Percentiles rank a stretch among this genome's conserved stretches.
phyloP scores from a whole-genome alignment of 352 stramenopile species.

The Globisporangium nunn region DNA sequence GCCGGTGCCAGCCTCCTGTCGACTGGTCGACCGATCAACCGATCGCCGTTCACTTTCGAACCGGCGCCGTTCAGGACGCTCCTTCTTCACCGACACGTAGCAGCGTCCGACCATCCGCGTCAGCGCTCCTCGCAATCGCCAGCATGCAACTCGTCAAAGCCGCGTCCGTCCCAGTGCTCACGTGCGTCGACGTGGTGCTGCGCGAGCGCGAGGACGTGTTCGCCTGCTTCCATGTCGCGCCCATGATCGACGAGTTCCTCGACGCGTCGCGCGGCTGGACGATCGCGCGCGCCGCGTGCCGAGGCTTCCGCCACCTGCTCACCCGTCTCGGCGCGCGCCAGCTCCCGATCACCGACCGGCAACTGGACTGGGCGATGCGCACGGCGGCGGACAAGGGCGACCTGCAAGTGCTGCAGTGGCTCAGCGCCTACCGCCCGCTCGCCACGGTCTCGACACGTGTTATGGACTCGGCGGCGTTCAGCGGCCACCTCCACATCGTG shows the following conservation, averaged over 20 bases:
- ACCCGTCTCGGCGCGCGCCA: slow-evolving; percentile 34
- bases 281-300: slow-evolving; percentile 43
- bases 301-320: slow-evolving; percentile 46
- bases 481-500: slow-evolving; percentile 59
- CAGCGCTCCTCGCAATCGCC: neutral
- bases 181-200: slow-evolving; percentile 31
- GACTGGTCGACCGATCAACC: neutral
- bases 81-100: neutral
- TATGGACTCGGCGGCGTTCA: slow-evolving; percentile 77
- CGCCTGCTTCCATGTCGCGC: slow-evolving; percentile 34
- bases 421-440: slow-evolving; percentile 44
- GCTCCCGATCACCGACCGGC: slow-evolving; percentile 27
- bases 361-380: slow-evolving; percentile 65
- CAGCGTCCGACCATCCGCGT: neutral
- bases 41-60: neutral
- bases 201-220: slow-evolving; percentile 39
- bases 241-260: slow-evolving; percentile 41
- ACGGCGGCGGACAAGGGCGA: slow-evolving; percentile 65
- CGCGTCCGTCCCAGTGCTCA: slow-evolving; percentile 10
- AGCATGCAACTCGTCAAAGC: neutral
- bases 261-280: slow-evolving; percentile 56
- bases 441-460: slow-evolving; percentile 50
- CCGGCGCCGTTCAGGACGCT: neutral
- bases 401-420: slow-evolving; percentile 52
- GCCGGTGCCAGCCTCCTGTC: neutral